These are phyloP conservation scores for Cryphonectria japonica DNA, from an alignment of 2,329 filamentous ascomycete species.

Conservation along the genomic window DNA sequence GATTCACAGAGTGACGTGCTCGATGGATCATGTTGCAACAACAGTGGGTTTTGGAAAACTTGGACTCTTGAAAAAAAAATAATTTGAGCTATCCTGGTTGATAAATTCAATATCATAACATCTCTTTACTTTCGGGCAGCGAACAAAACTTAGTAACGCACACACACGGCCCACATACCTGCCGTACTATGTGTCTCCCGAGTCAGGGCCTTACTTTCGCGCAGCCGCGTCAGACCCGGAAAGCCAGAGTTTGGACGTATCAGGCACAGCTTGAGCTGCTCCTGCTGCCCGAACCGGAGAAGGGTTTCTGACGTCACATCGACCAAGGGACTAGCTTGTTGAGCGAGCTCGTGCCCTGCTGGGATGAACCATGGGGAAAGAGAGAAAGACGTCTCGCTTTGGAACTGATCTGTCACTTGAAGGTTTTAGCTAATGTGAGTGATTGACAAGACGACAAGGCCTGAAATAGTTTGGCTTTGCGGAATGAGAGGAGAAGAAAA, in stretches of 20 bases:
- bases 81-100: neutral
- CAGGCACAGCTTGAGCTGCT: neutral
- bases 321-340: neutral
- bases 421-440: neutral
- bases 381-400: neutral
- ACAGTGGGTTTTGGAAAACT: neutral
- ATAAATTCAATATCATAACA: neutral
- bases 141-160: no score
- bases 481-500: neutral
- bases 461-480: neutral
- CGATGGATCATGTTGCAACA: neutral
- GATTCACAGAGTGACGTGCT: neutral
- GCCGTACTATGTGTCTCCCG: no score
- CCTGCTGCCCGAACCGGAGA: neutral
- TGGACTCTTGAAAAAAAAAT: neutral
- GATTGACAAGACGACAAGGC: neutral
- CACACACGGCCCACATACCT: neutral
- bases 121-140: neutral
- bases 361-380: neutral
- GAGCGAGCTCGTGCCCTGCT: neutral
- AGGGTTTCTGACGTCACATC: neutral
- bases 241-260: neutral
- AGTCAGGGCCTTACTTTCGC: neutral
- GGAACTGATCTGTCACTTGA: neutral
- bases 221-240: neutral